Evolutionary conservation across 2,329 filamentous ascomycete species (phyloP).

Genomic region (Truncatella angustata): DNA sequence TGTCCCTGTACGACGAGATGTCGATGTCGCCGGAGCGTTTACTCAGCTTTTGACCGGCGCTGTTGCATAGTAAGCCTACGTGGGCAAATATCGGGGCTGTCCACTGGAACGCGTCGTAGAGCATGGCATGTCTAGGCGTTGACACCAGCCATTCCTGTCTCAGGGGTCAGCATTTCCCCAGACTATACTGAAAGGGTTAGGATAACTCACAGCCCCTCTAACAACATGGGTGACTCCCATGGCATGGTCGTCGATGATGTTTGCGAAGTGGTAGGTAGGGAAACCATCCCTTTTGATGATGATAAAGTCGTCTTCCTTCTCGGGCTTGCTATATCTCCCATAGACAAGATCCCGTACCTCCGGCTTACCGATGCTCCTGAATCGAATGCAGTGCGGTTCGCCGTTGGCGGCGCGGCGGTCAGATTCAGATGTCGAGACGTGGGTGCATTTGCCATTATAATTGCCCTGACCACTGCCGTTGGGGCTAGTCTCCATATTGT

Average conservation of each 20-base stretch:
- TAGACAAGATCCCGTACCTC: constrained; percentile 78
- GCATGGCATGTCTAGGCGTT: constrained; percentile 68
- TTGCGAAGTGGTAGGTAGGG: constrained; percentile 95
- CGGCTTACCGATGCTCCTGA: constrained; percentile 60
- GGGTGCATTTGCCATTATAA: constrained; percentile 67
- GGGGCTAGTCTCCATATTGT: constrained; percentile 52
- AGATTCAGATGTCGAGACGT: constrained; percentile 65
- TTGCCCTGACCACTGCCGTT: constrained; percentile 29
- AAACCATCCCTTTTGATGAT: constrained; percentile 88
- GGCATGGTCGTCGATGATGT: constrained; percentile 91
- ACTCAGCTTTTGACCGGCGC: constrained; percentile 74
- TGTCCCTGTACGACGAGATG: constrained; percentile 47
- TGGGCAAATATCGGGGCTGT: constrained; percentile 73
- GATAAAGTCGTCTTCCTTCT: constrained; percentile 75
- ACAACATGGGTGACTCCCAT: constrained; percentile 98
- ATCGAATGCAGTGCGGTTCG: constrained; percentile 73
- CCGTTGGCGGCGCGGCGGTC: constrained; percentile 66
- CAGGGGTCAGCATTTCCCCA: constrained; percentile 2
- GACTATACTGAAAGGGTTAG: not conserved
- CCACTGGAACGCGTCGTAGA: constrained; percentile 81
- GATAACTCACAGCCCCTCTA: constrained; percentile 65
- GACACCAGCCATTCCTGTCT: constrained; percentile 89
- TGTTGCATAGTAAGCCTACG: constrained; percentile 70
- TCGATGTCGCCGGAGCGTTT: constrained; percentile 69
- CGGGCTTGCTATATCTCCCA: constrained; percentile 58